Evolutionary conservation across 2,329 filamentous ascomycete species (phyloP).

Genomic region (Mycocentrospora acerina): DNA sequence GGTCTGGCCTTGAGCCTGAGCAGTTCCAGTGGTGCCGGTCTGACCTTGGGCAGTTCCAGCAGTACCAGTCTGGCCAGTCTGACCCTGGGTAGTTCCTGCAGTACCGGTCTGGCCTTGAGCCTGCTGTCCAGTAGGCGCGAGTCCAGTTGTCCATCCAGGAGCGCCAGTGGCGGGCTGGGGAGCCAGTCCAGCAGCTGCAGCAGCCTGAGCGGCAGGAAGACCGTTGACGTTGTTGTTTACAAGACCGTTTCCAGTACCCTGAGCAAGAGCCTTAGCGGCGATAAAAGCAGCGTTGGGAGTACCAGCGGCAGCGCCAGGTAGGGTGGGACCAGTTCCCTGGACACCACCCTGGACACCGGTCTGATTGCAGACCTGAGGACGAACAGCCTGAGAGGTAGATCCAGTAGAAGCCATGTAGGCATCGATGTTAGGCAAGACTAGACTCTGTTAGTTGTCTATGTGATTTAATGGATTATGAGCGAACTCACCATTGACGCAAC

Average conservation of each 20-base stretch:
- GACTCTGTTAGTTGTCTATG: slow-evolving; percentile 5
- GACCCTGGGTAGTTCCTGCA: slow-evolving; percentile 1
- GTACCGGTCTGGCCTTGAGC: too few relatives aligned
- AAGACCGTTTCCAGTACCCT: slow-evolving; percentile 32
- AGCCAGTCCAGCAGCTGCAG: slow-evolving; percentile 9
- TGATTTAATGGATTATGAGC: neutral
- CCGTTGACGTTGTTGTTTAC: slow-evolving; percentile 23
- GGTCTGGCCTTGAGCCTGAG: neutral
- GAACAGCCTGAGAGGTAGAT: slow-evolving; percentile 29
- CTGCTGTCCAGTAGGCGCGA: neutral
- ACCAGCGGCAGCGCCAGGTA: slow-evolving; percentile 30
- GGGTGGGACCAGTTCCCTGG: slow-evolving; percentile 30
- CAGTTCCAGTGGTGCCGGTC: slow-evolving; percentile 1
- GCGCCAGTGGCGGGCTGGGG: slow-evolving; percentile 1
- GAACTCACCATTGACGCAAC: slow-evolving; percentile 33
- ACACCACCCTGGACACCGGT: slow-evolving; percentile 39
- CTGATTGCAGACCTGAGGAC: slow-evolving; percentile 34
- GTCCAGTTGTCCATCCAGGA: slow-evolving; percentile 1
- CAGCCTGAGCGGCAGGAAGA: slow-evolving; percentile 7
- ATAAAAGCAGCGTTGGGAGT: slow-evolving; percentile 34
- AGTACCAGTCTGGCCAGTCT: slow-evolving; percentile 1
- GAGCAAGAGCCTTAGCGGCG: slow-evolving; percentile 28
- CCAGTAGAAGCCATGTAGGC: slow-evolving; percentile 40
- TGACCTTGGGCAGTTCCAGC: slow-evolving; percentile 4
- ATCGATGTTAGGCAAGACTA: slow-evolving; percentile 41